Evolutionary conservation across 257 asterid genomes (phyloP).

Genomic region (Solanum pimpinellifolium): DNA sequence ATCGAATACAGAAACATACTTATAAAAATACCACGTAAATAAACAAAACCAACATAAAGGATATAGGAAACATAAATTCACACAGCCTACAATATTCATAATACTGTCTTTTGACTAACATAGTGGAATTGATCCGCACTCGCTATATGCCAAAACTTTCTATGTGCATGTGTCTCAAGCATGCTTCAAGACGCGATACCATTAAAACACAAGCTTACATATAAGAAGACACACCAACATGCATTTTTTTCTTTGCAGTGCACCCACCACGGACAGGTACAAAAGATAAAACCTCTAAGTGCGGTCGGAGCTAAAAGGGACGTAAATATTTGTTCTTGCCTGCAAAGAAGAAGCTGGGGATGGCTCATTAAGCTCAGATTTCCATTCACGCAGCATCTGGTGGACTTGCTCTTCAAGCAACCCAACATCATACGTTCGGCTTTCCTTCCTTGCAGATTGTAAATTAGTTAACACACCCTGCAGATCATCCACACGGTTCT

Average conservation of each 20-base stretch:
- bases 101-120: not conserved
- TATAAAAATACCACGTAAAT: not conserved
- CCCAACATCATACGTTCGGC: conserved; percentile 63
- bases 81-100: not conserved
- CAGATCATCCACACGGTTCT: conserved; percentile 93
- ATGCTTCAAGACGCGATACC: not conserved
- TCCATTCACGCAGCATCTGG: conserved; percentile 98
- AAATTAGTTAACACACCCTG: conserved; percentile 82
- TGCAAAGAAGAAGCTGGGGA: conserved; percentile 93
- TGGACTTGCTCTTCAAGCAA: conserved; percentile 96
- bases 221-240: not conserved
- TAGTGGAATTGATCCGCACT: not conserved
- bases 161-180: not conserved
- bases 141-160: not conserved
- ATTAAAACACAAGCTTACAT: not conserved
- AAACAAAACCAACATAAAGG: not conserved
- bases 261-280: not conserved
- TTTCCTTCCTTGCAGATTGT: conserved; percentile 87
- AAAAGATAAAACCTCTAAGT: not conserved
- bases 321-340: conserved; percentile 20
- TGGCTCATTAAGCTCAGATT: conserved; percentile 82
- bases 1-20: not conserved
- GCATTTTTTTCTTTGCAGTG: not conserved
- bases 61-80: not conserved
- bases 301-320: not conserved